Percentiles rank a stretch among this genome's conserved stretches.
Evolutionary conservation across 225 moss, liverwort and hornwort genomes (phyloP).

Genomic region (Climacium dendroides): DNA sequence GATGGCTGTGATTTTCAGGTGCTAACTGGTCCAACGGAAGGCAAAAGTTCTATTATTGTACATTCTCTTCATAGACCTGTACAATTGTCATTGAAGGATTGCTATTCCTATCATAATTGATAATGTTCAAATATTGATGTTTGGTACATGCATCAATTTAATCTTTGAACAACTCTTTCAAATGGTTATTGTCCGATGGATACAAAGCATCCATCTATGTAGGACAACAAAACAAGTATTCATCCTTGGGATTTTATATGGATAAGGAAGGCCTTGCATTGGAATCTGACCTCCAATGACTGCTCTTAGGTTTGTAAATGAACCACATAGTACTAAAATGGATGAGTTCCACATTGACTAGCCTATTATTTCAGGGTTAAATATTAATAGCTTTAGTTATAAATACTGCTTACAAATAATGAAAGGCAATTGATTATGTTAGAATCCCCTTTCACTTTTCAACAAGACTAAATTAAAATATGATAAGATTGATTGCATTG

Average conservation of each 20-base stretch:
- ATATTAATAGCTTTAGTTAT: background rate
- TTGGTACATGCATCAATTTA: background rate
- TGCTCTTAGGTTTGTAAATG: background rate
- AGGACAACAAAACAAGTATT: no score
- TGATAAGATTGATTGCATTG: background rate
- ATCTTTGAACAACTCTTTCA: no score
- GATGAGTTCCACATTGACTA: fast-evolving
- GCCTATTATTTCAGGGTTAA: fast-evolving
- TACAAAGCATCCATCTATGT: no score
- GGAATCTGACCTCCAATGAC: background rate
- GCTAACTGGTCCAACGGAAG: no score
- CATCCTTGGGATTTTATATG: background rate
- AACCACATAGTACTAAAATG: background rate
- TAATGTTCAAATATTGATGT: background rate
- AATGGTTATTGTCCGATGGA: no score
- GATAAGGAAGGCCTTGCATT: fast-evolving
- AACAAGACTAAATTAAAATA: background rate
- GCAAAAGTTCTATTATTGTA: no score
- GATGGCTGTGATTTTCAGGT: no score
- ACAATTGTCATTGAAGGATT: background rate
- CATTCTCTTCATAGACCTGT: no score
- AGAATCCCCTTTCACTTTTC: background rate
- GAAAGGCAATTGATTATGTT: fast-evolving
- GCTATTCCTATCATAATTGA: background rate
- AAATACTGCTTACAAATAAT: background rate